Evolutionary conservation across 148 eudicot species (phyloP), one percentile per base, ranked within the genome.

Genomic region (Limonium bicolor): DNA sequence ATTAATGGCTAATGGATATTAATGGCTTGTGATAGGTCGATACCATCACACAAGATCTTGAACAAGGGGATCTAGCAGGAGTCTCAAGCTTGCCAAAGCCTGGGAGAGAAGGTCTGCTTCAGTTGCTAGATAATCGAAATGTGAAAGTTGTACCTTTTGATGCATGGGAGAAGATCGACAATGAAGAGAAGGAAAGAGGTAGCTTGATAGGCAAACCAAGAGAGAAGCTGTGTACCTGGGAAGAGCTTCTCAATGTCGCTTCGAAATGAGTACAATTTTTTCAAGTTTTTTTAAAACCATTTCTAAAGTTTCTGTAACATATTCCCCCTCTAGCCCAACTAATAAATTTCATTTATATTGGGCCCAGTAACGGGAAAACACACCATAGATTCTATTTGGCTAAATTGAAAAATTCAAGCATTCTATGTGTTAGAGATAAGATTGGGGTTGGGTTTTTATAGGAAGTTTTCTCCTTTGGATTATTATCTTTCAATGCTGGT

Each of bases 21-120:
- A 19, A 19, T 39, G 18, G 4, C 16, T 32, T 7, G 19, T 61
- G 25, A 19, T 68, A 90, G 95, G 67, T 90, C 46, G 65, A 65
- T 3, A 70, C 77, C 73, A 72, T 90, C 15, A 63, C 69, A 38
- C 93, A 77, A 38, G 95, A 84, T 62, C 66, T 84, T 17, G 54
- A 64, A 21, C 61, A 46, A 42, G 95, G 79, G 55, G 59, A 53
- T 7, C 37, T 77, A 50, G 53, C 50, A 17, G 51, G 74, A 24
- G 16, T 31, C 9, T 67, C 76, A 50, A 64, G 64, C 49, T 38
- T 55, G 35, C 54, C 73, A 27, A 83, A 77, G 63, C 72, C 76
- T n/a, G 97, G 97, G 12, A 72, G 87, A 51, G 82, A 77, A 62
- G 95, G 93, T 24, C 92, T 84, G 17, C 58, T 68, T 14, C 64